A percentile compares a stretch with the other conserved stretches of the same genome.
Evolutionary conservation across 345 rosid genomes (phyloP).

Genomic region (Cardiospermum halicacabum): DNA sequence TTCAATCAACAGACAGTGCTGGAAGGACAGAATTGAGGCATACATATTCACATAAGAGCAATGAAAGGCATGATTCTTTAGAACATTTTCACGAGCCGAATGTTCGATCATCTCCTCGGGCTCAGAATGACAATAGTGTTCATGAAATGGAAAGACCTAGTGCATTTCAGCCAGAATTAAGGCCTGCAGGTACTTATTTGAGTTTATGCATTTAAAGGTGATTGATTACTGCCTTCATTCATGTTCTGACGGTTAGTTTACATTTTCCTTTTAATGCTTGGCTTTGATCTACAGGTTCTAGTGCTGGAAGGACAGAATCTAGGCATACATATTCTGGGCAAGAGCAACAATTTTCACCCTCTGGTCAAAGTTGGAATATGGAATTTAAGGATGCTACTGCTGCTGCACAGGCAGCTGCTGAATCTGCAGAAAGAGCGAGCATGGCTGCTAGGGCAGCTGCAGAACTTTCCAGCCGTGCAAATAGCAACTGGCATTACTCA

Average conservation of each 20-base stretch:
- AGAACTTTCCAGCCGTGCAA: constrained; percentile 69
- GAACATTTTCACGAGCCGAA: constrained; percentile 23
- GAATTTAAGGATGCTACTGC: constrained; percentile 78
- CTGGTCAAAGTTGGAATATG: constrained; percentile 50
- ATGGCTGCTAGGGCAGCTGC: constrained; percentile 97
- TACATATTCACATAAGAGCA: constrained; percentile 27
- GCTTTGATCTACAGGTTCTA: constrained; percentile 34
- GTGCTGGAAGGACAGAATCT: constrained; percentile 30
- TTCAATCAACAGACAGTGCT: constrained; percentile 35
- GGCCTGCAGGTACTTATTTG: constrained; percentile 40
- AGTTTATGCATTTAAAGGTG: constrained; percentile 5
- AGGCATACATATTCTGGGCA: constrained; percentile 36
- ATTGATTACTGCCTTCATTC: not conserved
- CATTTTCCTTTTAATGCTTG: constrained; percentile 5
- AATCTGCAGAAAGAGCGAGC: constrained; percentile 95
- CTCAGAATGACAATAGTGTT: constrained; percentile 22
- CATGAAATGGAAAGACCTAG: constrained; percentile 15
- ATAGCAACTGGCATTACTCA: constrained; percentile 32
- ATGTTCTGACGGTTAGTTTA: not conserved
- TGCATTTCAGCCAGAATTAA: constrained; percentile 23
- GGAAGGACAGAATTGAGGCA: constrained; percentile 36
- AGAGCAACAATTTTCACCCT: constrained; percentile 22
- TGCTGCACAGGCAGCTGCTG: constrained; percentile 96
- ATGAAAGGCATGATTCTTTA: constrained; percentile 29
- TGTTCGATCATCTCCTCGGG: constrained; percentile 32